phyloP scores from a whole-genome alignment of 1,139 yeast genomes.

The Diutina ranongensis region DNA sequence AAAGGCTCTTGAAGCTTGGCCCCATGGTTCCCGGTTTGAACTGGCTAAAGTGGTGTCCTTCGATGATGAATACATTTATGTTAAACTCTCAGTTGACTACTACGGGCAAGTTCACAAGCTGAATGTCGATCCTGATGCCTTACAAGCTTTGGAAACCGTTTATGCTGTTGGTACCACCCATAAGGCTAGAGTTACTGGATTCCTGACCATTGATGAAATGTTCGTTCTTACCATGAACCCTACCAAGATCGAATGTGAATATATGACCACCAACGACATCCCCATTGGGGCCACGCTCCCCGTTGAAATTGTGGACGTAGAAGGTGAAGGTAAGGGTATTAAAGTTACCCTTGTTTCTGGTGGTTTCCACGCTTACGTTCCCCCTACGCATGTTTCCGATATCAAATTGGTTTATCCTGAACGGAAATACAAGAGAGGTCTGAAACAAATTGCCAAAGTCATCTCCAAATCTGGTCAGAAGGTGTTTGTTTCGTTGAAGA shows the following conservation, averaged over 20 bases:
- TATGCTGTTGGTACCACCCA: constrained; percentile 57
- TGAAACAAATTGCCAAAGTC: constrained; percentile 66
- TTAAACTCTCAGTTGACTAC: constrained; percentile 12
- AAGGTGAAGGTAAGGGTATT: constrained; percentile 56
- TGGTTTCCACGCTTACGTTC: constrained; percentile 65
- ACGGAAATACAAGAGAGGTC: constrained; percentile 77
- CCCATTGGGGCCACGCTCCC: constrained; percentile 53
- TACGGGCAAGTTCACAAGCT: constrained; percentile 71
- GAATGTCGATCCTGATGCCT: constrained; percentile 43
- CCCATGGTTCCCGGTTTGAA: constrained; percentile 65
- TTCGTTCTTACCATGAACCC: constrained; percentile 63
- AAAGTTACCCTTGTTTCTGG: constrained; percentile 46
- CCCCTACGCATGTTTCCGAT: constrained; percentile 72
- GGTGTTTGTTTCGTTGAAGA: constrained; percentile 64
- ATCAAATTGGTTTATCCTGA: constrained; percentile 80
- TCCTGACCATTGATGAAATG: constrained; percentile 51
- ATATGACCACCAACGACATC: constrained; percentile 56
- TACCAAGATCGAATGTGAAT: constrained; percentile 48
- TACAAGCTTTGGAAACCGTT: constrained; percentile 28
- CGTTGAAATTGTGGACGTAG: constrained; percentile 52
- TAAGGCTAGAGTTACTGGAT: constrained; percentile 68
- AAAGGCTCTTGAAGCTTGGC: constrained; percentile 53
- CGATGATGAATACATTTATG: constrained; percentile 36
- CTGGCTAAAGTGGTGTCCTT: constrained; percentile 46
- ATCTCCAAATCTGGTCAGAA: constrained; percentile 28